Percentiles rank a stretch among this genome's conserved stretches.
Conservation (phyloP, 768 basidiomycete genomes). For the Boletales sp. region DNA sequence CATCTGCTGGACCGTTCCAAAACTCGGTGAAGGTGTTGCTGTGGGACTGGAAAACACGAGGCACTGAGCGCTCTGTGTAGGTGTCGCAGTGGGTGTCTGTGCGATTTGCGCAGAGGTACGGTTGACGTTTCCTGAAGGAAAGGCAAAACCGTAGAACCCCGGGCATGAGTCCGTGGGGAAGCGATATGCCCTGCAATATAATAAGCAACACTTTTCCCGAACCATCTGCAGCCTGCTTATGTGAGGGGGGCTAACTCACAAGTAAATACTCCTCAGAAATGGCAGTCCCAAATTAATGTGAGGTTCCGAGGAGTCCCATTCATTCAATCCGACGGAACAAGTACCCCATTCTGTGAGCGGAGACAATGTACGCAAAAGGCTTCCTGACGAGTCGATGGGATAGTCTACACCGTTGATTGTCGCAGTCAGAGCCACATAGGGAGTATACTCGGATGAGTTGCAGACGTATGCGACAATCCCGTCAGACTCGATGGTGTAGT, state of each 20-base stretch:
- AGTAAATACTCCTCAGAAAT: constrained; percentile 15
- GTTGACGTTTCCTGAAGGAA: constrained; percentile 23
- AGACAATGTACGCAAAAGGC: constrained; percentile 7
- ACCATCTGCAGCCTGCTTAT: too few species aligned
- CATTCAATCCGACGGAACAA: constrained; percentile 9
- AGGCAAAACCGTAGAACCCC: constrained; percentile 26
- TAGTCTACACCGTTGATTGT: constrained; percentile 27
- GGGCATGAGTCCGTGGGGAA: constrained; percentile 26
- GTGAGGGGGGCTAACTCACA: constrained; percentile 5
- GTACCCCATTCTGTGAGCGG: constrained; percentile 5
- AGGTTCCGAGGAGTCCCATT: neutral
- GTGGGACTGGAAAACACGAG: constrained; percentile 11
- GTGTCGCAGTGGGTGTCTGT: constrained; percentile 19
- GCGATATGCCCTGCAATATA: constrained; percentile 22
- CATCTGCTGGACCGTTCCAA: constrained; percentile 11
- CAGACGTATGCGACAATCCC: constrained; percentile 15
- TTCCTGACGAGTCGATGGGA: constrained; percentile 19
- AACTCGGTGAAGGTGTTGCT: constrained; percentile 11
- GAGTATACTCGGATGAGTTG: constrained; percentile 12
- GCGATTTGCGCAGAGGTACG: constrained; percentile 16
- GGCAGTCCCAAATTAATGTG: constrained; percentile 10
- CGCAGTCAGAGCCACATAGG: constrained; percentile 17
- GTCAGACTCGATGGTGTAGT: constrained; percentile 4
- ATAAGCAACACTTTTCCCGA: neutral
- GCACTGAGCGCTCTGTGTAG: constrained; percentile 13